Evolutionary conservation across 176 grass and related monocot species (phyloP), one percentile per base, ranked within the genome.

Genomic region (Guadua angustifolia): DNA sequence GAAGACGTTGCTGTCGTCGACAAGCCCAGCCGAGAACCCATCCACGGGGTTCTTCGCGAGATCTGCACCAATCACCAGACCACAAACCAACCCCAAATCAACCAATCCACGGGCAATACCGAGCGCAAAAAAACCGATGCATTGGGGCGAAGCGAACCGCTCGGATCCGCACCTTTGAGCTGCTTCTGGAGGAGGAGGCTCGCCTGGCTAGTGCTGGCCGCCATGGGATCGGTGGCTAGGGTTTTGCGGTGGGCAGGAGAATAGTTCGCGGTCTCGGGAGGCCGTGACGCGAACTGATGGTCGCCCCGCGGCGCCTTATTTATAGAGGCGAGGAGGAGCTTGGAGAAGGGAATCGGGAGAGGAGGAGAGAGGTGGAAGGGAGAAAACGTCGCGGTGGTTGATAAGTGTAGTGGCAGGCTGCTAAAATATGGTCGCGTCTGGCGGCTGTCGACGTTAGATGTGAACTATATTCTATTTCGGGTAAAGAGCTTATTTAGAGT

Each of bases 131-230:
- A 64, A 69, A 66, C 4, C 7, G 75, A 92, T 55, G 79, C 26
- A 84, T 44, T 53, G 19, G 24, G 4, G 26, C 44, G 44, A 46
- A 29, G 55, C 43, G 73, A 79, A 10, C 26, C 6, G 74, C 71
- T 43, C 82, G 44, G 79, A 86, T 88, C 74, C 83, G 71, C 73
- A 97, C 94, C 95, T 94, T 85, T 84, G 78, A 97, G 95, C 63
- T 94, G 95, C 90, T 97, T 94, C 81, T 81, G 82, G 42, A 97
- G 95, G 57, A 97, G 84, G 47, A 97, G 95, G 79, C 88, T 89
- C 76, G 90, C 95, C 86, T 94, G 92, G 87, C 81, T 94, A 77
- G 66, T 67, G 78, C 65, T 81, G 50, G 78, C 59, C 63, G 90
- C 90, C 95, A 97, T 97, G 79, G 83, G 81, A 80, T 84, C 69